A percentile compares a stretch with the other conserved stretches of the same genome.
phyloP scores from a whole-genome alignment of 495 filamentous ascomycete genomes.

The Lentithecium fluviatile region DNA sequence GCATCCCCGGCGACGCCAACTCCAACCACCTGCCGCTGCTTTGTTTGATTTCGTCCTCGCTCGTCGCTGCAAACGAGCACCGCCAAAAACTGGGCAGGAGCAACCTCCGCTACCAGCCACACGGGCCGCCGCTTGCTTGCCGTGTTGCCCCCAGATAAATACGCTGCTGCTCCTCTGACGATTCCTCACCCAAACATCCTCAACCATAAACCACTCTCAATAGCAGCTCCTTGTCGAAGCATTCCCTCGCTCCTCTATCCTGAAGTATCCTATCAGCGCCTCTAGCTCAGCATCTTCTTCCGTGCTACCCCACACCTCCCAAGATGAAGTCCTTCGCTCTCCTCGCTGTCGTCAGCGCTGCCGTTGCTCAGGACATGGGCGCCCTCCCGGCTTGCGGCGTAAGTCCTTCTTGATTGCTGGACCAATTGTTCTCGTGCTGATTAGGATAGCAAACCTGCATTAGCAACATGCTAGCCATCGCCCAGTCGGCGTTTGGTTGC shows the following conservation, averaged over 20 bases:
- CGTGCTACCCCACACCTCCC: constrained; percentile 3
- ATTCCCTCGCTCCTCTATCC: neutral
- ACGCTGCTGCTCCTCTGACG: neutral
- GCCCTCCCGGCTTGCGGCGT: constrained; percentile 30
- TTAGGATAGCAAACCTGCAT: constrained; percentile 63
- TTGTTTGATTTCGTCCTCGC: neutral
- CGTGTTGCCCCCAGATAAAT: too few species aligned
- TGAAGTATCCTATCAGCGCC: constrained; percentile 16
- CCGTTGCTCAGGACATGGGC: constrained; percentile 38
- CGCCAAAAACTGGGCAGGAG: neutral
- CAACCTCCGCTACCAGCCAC: neutral
- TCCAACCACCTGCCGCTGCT: neutral
- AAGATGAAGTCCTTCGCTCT: constrained; percentile 45
- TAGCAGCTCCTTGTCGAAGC: constrained; percentile 4
- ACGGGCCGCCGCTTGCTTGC: neutral
- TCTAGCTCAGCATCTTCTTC: constrained; percentile 20
- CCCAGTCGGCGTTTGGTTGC: constrained; percentile 61
- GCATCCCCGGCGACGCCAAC: neutral
- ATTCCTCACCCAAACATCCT: neutral
- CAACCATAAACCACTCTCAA: constrained; percentile 2
- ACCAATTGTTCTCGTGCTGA: neutral
- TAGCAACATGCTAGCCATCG: constrained; percentile 67
- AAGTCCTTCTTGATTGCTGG: constrained; percentile 6
- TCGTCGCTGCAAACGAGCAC: neutral
- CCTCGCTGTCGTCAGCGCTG: constrained; percentile 39